phyloP scores from a whole-genome alignment of 495 filamentous ascomycete species.

The Xylaria castorea region DNA sequence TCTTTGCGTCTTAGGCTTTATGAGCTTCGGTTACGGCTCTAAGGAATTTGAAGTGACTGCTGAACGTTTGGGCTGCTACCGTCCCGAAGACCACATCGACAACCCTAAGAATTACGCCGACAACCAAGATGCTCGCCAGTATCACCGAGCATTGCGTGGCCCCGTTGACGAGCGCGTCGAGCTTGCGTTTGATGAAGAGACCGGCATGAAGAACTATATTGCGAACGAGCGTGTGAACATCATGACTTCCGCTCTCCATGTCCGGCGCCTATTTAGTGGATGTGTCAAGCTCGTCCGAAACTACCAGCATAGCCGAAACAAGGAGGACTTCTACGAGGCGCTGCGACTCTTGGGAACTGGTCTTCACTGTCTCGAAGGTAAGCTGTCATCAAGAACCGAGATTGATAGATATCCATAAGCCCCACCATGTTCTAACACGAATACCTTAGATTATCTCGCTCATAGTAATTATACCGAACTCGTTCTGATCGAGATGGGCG shows the following conservation, averaged over 20 bases:
- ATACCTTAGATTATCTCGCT: constrained; percentile 72
- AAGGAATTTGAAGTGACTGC: constrained; percentile 90
- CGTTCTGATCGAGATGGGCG: constrained; percentile 82
- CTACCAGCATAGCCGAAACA: constrained; percentile 65
- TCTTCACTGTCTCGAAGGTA: constrained; percentile 84
- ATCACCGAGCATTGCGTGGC: constrained; percentile 78
- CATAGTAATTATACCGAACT: constrained; percentile 92
- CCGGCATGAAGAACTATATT: constrained; percentile 92
- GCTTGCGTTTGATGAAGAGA: constrained; percentile 74
- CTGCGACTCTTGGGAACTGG: constrained; percentile 85
- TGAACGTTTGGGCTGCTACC: constrained; percentile 86
- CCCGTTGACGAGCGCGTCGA: constrained; percentile 81
- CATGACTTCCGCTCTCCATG: constrained; percentile 75
- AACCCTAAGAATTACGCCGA: constrained; percentile 82
- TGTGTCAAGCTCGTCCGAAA: constrained; percentile 76
- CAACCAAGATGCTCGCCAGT: constrained; percentile 82
- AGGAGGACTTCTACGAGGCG: constrained; percentile 82
- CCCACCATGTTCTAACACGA: constrained; percentile 21
- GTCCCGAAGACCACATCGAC: constrained; percentile 89
- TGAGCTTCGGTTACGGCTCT: constrained; percentile 82
- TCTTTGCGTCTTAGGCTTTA: constrained; percentile 66
- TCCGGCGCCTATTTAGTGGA: constrained; percentile 72
- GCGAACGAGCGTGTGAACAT: constrained; percentile 78
- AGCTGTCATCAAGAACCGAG: background rate
- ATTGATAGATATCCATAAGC: background rate